phyloP scores from a whole-genome alignment of 2,329 filamentous ascomycete genomes.

The Penicillium sp. region DNA sequence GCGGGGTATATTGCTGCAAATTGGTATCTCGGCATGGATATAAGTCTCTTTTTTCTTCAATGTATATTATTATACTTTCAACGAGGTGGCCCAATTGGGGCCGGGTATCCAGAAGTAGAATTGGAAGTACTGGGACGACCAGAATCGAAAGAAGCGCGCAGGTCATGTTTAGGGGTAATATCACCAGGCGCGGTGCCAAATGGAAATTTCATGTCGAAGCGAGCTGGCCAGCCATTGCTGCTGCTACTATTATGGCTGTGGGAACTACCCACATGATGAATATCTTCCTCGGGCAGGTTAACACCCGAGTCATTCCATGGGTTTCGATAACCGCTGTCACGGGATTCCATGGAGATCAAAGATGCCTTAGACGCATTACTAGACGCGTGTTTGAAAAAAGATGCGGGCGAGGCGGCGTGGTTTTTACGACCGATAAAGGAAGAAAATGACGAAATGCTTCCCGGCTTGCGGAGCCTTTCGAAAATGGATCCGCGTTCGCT shows the following conservation, averaged over 20 bases:
- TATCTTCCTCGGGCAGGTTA: slow-evolving; percentile 84
- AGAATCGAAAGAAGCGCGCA: slow-evolving; percentile 83
- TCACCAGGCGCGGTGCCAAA: slow-evolving; percentile 67
- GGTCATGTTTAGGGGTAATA: slow-evolving; percentile 75
- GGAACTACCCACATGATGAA: slow-evolving; percentile 47
- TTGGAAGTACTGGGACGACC: slow-evolving; percentile 90
- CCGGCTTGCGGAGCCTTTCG: slow-evolving; percentile 88
- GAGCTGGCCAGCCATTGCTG: slow-evolving; percentile 49
- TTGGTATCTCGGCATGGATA: slow-evolving; percentile 28
- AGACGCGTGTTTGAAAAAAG: slow-evolving; percentile 88
- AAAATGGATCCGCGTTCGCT: slow-evolving; percentile 80
- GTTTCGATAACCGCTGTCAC: slow-evolving; percentile 90
- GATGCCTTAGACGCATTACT: slow-evolving; percentile 91
- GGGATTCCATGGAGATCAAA: slow-evolving; percentile 91
- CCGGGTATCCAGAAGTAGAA: slow-evolving; percentile 97
- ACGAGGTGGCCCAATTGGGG: slow-evolving; percentile 85
- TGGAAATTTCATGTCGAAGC: slow-evolving; percentile 62
- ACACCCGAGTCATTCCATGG: slow-evolving; percentile 98
- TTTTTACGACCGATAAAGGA: slow-evolving; percentile 98
- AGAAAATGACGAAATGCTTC: slow-evolving; percentile 88
- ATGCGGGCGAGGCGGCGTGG: slow-evolving; percentile 77
- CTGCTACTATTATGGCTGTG: slow-evolving; percentile 65
- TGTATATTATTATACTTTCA: slow-evolving; percentile 47
- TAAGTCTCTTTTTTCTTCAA: slow-evolving; percentile 33
- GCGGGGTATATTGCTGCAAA: slow-evolving; percentile 46